Percentiles rank a stretch among this genome's conserved stretches.
phyloP scores from a whole-genome alignment of 2,329 filamentous ascomycete species.

The Aspergillus latus region DNA sequence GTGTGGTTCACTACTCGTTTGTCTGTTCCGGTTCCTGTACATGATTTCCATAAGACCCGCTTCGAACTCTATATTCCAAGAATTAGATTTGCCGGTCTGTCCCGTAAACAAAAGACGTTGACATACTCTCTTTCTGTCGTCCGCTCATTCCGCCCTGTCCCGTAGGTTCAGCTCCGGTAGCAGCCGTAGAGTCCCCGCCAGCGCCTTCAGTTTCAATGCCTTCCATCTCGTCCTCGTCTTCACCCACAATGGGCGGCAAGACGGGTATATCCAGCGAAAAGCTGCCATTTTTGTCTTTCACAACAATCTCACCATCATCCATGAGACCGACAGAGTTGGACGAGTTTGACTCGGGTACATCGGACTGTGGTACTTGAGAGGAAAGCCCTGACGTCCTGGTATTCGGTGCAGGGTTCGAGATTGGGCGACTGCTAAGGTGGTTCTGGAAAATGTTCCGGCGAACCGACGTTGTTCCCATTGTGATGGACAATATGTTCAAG shows the following conservation, averaged over 20 bases:
- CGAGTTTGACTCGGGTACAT: conserved; percentile 24
- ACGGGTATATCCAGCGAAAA: conserved; percentile 49
- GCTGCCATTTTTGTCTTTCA: conserved; percentile 49
- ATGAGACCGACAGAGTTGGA: conserved; percentile 23
- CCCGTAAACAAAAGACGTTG: not conserved
- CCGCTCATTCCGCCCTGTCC: conserved; percentile 31
- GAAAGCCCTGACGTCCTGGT: conserved; percentile 25
- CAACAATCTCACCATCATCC: conserved; percentile 50
- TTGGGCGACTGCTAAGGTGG: conserved; percentile 45
- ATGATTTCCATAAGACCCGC: conserved; percentile 47
- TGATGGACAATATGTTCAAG: not conserved
- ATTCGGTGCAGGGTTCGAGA: conserved; percentile 25
- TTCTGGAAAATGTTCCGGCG: conserved; percentile 48
- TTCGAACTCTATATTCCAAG: conserved; percentile 43
- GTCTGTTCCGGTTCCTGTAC: conserved; percentile 42
- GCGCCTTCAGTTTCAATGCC: conserved; percentile 52
- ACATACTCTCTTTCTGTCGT: conserved; percentile 44
- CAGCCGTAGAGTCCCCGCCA: conserved; percentile 53
- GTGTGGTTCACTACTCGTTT: conserved; percentile 63
- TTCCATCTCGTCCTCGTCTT: conserved; percentile 44
- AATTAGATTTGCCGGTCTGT: conserved; percentile 1
- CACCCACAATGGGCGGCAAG: conserved; percentile 38
- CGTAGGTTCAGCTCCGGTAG: conserved; percentile 57
- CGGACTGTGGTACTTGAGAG: conserved; percentile 25
- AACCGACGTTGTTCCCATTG: conserved; percentile 37